Percentiles rank a stretch among this genome's conserved stretches.
Conservation (phyloP, 1,139 yeast species). For the Wickerhamomyces sp. region DNA sequence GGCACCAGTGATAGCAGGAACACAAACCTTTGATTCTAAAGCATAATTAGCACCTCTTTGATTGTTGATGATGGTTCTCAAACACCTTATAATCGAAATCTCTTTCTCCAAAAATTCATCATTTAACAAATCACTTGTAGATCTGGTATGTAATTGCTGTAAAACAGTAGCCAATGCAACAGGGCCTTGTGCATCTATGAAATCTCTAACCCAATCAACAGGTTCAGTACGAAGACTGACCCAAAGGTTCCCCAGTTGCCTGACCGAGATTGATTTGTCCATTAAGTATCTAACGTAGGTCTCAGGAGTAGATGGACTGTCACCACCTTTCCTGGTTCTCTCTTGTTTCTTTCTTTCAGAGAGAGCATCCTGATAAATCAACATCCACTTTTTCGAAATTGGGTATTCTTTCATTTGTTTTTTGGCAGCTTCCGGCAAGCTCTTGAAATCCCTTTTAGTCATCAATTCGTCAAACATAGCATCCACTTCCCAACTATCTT, state of each 20-base stretch:
- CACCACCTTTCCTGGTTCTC: constrained; percentile 30
- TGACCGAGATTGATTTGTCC: constrained; percentile 61
- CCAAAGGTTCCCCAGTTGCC: constrained; percentile 79
- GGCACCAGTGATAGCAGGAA: constrained; percentile 57
- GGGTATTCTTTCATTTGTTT: constrained; percentile 74
- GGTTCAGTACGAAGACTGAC: constrained; percentile 92
- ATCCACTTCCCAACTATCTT: constrained; percentile 56
- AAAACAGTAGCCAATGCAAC: constrained; percentile 67
- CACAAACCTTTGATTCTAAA: constrained; percentile 43
- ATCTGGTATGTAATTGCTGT: constrained; percentile 33
- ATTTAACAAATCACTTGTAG: constrained; percentile 25
- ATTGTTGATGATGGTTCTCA: constrained; percentile 54
- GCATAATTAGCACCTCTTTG: constrained; percentile 54
- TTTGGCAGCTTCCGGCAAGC: constrained; percentile 73
- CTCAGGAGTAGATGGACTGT: constrained; percentile 47
- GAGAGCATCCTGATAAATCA: constrained; percentile 81
- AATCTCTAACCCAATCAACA: constrained; percentile 81
- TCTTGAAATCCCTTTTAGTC: constrained; percentile 79
- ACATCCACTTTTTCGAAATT: constrained; percentile 83
- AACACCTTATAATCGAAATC: constrained; percentile 53
- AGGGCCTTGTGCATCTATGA: constrained; percentile 84
- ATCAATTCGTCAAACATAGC: constrained; percentile 62
- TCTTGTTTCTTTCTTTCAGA: constrained; percentile 65
- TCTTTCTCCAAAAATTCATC: constrained; percentile 49
- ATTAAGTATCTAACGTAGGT: constrained; percentile 73